Conservation (phyloP, 192 early-diverging fungal species). For the Chytriomyces confervae region DNA sequence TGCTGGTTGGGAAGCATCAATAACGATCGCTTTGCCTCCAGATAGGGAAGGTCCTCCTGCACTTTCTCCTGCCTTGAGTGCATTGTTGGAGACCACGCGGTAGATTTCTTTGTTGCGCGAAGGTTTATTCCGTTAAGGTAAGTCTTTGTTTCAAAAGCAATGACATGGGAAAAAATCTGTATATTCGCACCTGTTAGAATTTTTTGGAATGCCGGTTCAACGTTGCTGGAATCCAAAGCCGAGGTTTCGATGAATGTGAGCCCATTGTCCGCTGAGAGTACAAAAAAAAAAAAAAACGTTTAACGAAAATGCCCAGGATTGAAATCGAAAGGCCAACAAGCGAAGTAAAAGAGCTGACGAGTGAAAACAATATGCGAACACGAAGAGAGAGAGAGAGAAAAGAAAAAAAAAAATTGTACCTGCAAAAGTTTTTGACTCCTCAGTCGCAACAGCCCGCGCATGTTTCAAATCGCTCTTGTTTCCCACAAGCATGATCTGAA, state of each 20-base stretch:
- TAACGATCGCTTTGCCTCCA: not conserved
- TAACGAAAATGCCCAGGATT: not conserved
- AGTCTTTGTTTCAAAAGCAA: not conserved
- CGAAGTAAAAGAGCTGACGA: too few species aligned
- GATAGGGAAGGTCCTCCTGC: slow-evolving; percentile 7
- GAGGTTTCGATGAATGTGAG: slow-evolving; percentile 99
- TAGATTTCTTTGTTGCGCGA: slow-evolving; percentile 79
- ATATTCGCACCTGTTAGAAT: slow-evolving; percentile 81
- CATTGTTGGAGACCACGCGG: slow-evolving; percentile 95
- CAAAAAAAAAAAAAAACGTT: not conserved
- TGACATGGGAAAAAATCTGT: not conserved
- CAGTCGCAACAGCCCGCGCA: slow-evolving; percentile 94
- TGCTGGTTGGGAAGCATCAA: not conserved
- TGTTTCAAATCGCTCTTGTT: slow-evolving; percentile 99
- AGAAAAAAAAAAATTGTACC: slow-evolving; percentile 49
- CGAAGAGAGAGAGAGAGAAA: not conserved
- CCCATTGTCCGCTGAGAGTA: slow-evolving; percentile 76
- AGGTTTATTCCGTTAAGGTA: too few species aligned
- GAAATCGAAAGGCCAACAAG: too few species aligned
- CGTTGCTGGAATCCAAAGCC: slow-evolving; percentile 94
- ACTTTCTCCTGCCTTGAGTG: slow-evolving; percentile 67
- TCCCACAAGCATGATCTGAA: slow-evolving; percentile 98
- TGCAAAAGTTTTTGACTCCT: slow-evolving; percentile 98
- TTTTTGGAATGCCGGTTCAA: slow-evolving; percentile 93
- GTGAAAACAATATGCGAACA: not conserved